These are phyloP conservation scores for Priceomyces fermenticarens DNA, from an alignment of 805 yeast genomes.

Conservation along the genomic window DNA sequence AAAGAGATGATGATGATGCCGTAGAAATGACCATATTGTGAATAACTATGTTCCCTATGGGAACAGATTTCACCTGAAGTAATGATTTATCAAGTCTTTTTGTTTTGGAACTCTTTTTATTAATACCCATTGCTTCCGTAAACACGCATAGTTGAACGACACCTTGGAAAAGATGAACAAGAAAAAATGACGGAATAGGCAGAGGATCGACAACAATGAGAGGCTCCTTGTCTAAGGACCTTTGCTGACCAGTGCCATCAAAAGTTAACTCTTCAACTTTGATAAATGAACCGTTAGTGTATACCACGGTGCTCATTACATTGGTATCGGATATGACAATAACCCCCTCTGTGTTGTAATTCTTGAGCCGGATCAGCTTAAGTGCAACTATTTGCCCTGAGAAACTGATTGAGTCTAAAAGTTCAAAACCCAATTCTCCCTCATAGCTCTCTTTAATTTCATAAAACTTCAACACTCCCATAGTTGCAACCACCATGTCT, in stretches of 20 bases:
- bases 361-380: constrained; percentile 8
- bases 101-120: constrained; percentile 3
- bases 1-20: constrained; percentile 1
- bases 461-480: constrained; percentile 14
- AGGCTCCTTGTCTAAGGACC: constrained; percentile 19
- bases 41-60: constrained; percentile 19
- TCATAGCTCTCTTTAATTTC: neutral
- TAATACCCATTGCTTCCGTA: constrained; percentile 3
- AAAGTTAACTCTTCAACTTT: constrained; percentile 8
- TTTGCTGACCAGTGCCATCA: constrained; percentile 20
- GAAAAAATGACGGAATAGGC: constrained; percentile 9
- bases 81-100: neutral
- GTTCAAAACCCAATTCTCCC: neutral
- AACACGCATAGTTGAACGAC: constrained; percentile 12
- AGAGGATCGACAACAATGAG: constrained; percentile 12
- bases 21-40: constrained; percentile 11
- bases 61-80: constrained; percentile 8
- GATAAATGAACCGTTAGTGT: constrained; percentile 8
- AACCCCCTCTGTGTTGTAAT: constrained; percentile 10
- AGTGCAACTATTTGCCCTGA: constrained; percentile 12
- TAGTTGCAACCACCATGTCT: constrained; percentile 11
- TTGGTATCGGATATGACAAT: constrained; percentile 12
- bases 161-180: constrained; percentile 20
- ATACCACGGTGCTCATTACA: constrained; percentile 9
- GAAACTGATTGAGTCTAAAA: constrained; percentile 11